phyloP scores from a whole-genome alignment of 257 asterid species.

The Jacaranda mimosifolia region DNA sequence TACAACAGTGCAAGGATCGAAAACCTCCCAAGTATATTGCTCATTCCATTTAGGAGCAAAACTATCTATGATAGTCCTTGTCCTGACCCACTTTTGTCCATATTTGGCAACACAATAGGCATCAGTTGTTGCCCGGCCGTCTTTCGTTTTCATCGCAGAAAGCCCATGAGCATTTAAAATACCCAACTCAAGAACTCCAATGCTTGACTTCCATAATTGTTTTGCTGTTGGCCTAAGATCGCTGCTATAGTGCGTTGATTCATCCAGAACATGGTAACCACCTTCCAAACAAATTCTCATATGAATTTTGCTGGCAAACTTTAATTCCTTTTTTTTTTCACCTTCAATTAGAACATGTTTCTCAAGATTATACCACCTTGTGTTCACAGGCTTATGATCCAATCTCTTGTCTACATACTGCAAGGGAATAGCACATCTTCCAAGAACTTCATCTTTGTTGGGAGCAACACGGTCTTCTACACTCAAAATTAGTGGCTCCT shows the following conservation, averaged over 20 bases:
- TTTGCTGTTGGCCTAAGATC: conserved; percentile 81
- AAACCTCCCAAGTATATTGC: conserved; percentile 87
- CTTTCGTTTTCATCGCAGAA: conserved; percentile 71
- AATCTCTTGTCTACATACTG: conserved; percentile 62
- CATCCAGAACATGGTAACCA: conserved; percentile 83
- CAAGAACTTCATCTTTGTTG: conserved; percentile 70
- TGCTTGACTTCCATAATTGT: conserved; percentile 72
- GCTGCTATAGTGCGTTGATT: conserved; percentile 76
- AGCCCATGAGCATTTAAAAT: conserved; percentile 64
- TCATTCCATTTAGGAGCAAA: conserved; percentile 81
- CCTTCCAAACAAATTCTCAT: conserved; percentile 75
- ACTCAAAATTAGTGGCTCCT: conserved; percentile 66
- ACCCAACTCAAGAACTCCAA: conserved; percentile 82
- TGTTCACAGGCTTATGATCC: conserved; percentile 61
- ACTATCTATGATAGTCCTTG: conserved; percentile 74
- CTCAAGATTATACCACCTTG: conserved; percentile 77
- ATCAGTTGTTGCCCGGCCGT: conserved; percentile 65
- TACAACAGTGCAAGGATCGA: conserved; percentile 75
- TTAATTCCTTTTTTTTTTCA: conserved; percentile 69
- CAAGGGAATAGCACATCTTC: conserved; percentile 65
- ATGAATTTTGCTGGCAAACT: conserved; percentile 75
- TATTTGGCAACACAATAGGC: conserved; percentile 84
- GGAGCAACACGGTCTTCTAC: conserved; percentile 81
- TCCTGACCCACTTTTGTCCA: conserved; percentile 74
- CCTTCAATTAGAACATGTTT: conserved; percentile 61